Evolutionary conservation across 345 rosid genomes (phyloP), one percentile per base, ranked within the genome.

Genomic region (Arabis alpina): DNA sequence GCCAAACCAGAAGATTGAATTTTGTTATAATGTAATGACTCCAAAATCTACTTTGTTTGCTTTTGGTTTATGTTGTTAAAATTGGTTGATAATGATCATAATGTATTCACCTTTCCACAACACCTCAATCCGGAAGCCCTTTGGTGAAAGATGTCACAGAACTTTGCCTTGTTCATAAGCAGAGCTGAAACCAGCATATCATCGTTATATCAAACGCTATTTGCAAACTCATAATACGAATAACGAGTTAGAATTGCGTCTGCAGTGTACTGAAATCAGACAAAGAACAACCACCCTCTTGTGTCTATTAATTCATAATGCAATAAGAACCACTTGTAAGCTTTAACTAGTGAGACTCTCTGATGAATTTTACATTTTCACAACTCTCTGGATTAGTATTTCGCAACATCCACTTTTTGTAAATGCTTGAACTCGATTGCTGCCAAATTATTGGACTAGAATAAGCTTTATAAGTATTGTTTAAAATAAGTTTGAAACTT

Each of bases 101-200:
- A 19, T 19, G 1, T 19, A 19, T 78, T 19, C 60, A 91, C 99
- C 96, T 91, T 94, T 76, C 89, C 87, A 76, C 99, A 94, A 55
- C 24, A 50, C 81, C 98, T 92, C 99, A 97, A 94, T 67, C 99
- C 99, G 25, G 87, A 42, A 73, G 86, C 90, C 71, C 70, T 75
- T 44, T 2, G 16, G 79, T 94, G 99, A 80, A 86, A 94, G 37
- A 72, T 60, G 30, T 89, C 90, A 51, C 99, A 94, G 75, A 79
- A 94, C 47, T 74, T 85, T 54, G 34, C 92, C 96, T 75, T 94
- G 96, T 51, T 91, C 98, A 60, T 79, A 94, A 56, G 82, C 75
- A 78, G 84, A 78, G 60, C 99, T 92, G 79, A 3, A 66, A 50
- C 28, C 61, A 70, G 25, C 64, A 49, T 23, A 61, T 1, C 50